These are phyloP conservation scores for Coemansia sp. DNA, from an alignment of 192 early-diverging fungal genomes.

Conservation along the genomic window DNA sequence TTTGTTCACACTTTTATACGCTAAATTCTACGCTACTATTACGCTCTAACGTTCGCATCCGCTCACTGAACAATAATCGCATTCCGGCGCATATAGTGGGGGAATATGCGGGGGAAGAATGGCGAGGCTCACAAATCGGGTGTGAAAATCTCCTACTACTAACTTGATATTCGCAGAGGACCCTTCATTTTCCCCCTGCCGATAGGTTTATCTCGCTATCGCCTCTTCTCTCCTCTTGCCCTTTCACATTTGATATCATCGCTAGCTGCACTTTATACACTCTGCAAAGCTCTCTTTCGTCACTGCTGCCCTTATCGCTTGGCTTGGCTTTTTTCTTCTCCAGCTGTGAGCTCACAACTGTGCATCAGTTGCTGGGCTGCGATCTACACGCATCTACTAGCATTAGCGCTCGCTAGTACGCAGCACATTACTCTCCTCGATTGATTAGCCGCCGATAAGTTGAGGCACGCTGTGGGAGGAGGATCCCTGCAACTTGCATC, in stretches of 20 bases:
- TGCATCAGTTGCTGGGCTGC: neutral
- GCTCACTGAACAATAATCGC: too few species aligned
- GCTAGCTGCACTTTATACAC: neutral
- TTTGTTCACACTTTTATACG: too few species aligned
- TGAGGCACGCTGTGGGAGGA: neutral
- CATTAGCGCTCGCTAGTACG: neutral
- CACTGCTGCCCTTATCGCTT: neutral
- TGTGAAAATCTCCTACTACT: neutral
- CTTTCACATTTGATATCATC: neutral
- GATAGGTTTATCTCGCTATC: neutral
- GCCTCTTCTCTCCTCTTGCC: neutral
- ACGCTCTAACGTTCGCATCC: too few species aligned
- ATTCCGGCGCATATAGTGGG: neutral
- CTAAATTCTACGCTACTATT: too few species aligned
- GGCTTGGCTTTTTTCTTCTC: neutral
- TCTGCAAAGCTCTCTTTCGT: neutral
- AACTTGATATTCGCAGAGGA: neutral
- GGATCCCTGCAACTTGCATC: neutral
- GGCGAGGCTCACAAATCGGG: neutral
- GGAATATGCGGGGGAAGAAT: neutral
- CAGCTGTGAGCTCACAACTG: neutral
- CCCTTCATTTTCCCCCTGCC: neutral
- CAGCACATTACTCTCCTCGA: neutral
- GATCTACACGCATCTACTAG: constrained; percentile 5
- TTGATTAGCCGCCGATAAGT: neutral